Percentiles rank a stretch among this genome's conserved stretches.
These are phyloP conservation scores for Articulospora tetracladia DNA, from an alignment of 495 filamentous ascomycete species.

Conservation along the genomic window DNA sequence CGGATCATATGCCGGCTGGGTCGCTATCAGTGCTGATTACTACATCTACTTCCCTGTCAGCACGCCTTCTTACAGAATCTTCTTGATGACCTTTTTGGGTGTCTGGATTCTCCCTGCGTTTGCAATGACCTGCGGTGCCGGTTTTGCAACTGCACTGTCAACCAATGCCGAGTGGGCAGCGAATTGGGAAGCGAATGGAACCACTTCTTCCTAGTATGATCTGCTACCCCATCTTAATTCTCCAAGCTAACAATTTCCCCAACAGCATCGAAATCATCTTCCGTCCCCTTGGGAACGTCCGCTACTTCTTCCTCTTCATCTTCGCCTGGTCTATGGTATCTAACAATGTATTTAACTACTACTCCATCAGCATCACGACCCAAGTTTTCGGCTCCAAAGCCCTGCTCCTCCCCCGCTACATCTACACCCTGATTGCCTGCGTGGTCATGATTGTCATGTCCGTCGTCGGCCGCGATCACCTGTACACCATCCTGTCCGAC, in stretches of 20 bases:
- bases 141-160: background rate
- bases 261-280: slow-evolving; percentile 8
- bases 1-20: slow-evolving; percentile 1
- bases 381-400: slow-evolving; percentile 11
- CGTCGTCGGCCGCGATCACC: slow-evolving; percentile 2
- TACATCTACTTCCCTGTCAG: slow-evolving; percentile 2
- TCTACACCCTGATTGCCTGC: slow-evolving; percentile 1
- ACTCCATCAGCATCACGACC: slow-evolving; percentile 10
- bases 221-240: background rate
- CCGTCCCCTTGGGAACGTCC: background rate
- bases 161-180: background rate
- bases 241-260: background rate
- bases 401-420: slow-evolving; percentile 7
- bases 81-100: slow-evolving; percentile 6
- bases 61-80: slow-evolving; percentile 5
- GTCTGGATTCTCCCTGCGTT: background rate
- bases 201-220: background rate
- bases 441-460: slow-evolving; percentile 9
- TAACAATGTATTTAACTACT: slow-evolving; percentile 15
- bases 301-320: background rate
- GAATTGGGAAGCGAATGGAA: slow-evolving; percentile 2
- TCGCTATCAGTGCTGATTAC: slow-evolving; percentile 6
- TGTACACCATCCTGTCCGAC: slow-evolving; percentile 5
- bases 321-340: background rate
- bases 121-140: background rate